These are phyloP conservation scores for Yamadazyma tumulicola DNA, from an alignment of 805 yeast genomes.

Conservation along the genomic window DNA sequence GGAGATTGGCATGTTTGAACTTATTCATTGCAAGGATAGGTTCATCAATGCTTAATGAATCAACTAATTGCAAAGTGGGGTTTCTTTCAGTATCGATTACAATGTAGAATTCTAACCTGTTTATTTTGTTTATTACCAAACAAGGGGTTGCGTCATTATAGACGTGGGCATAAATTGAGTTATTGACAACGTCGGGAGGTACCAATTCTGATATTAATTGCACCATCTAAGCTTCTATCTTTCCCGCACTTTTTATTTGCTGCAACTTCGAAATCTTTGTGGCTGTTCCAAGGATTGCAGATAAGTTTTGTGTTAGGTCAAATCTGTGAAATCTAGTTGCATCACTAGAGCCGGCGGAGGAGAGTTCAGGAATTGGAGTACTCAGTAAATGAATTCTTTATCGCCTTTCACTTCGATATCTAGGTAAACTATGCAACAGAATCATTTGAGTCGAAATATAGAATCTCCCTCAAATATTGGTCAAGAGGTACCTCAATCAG, in stretches of 20 bases:
- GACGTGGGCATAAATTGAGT: slow-evolving; percentile 13
- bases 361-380: too few species aligned
- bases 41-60: slow-evolving; percentile 13
- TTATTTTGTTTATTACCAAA: slow-evolving; percentile 13
- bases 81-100: neutral
- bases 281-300: too few species aligned
- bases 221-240: slow-evolving; percentile 13
- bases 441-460: too few species aligned
- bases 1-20: slow-evolving; percentile 9
- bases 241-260: too few species aligned
- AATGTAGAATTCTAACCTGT: slow-evolving; percentile 14
- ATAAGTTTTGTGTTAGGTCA: too few species aligned
- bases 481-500: slow-evolving; percentile 13
- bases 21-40: slow-evolving; percentile 11
- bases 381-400: too few species aligned
- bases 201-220: slow-evolving; percentile 18
- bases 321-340: too few species aligned
- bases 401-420: too few species aligned
- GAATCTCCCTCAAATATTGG: too few species aligned
- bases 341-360: too few species aligned
- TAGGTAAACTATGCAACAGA: too few species aligned
- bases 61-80: slow-evolving; percentile 7
- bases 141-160: slow-evolving; percentile 5
- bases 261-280: too few species aligned
- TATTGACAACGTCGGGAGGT: slow-evolving; percentile 13